Base-by-base conservation (phyloP, 139 green algal species). In the Chlorella sorokiniana region DNA sequence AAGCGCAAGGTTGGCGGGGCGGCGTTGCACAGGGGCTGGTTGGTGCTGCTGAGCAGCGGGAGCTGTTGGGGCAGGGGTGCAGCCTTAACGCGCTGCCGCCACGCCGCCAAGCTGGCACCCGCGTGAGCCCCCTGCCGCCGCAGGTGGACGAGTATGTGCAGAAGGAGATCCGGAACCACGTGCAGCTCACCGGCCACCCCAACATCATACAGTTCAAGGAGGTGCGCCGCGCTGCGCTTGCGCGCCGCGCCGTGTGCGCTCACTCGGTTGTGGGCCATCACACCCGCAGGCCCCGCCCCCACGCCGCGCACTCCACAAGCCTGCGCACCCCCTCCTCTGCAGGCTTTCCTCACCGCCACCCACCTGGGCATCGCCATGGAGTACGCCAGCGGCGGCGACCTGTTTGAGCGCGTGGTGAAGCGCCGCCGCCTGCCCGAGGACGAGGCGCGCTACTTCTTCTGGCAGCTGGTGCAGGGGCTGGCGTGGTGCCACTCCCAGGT, bases 371-470 rank as follows among this genome's bases (percentile, higher is more conserved):
- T 96, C 40, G 90, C 92, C 4, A 96, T 96, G 91, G 93, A 96
- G 87, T 94, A 91, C 56, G 91, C 91, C 0, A 83, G 85, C 31
- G 95, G 96, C 4, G 96, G 96, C 3, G 96, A 98, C 87, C 87
- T 98, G 31, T 98, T 98, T 85, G 93, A 98, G 56, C 87, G 93
- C 37, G 98, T 99, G 72, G 93, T 95, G 10, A 92, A 92, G 31
- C 91, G 89, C 91, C 91, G 31, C 91, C 94, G 94, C 3, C 98
- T 99, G 84, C 86, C 38, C 33, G 97, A 99, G 79, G 93, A 98
- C 63, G 97, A 99, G 87, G 97, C 97, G 3, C 82, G 97, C 7
- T 99, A 96, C 86, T 99, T 99, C 85, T 99, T 99, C 83, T 97
- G 99, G 89, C 97, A 99, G 90, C 86, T 99, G 3, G 94, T 99